Conservation (phyloP, 2,329 filamentous ascomycete species). For the Epichloe glyceriae region DNA sequence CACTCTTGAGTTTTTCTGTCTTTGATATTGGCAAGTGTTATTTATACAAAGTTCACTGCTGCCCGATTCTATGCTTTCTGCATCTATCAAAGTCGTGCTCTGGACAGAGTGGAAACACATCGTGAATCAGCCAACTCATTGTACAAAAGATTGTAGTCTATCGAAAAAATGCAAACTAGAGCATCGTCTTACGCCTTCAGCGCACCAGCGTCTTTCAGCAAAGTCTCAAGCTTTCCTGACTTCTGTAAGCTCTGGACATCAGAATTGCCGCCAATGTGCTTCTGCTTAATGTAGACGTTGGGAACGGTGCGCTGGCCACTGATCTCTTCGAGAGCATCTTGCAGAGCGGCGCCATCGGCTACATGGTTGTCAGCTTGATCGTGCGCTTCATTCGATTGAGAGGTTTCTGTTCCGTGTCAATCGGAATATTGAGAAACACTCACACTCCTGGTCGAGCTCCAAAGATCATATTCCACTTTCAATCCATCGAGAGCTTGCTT, state of each 20-base stretch:
- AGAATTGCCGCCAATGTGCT: constrained; percentile 96
- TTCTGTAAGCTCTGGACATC: constrained; percentile 54
- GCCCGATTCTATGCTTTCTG: neutral
- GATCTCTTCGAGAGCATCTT: constrained; percentile 69
- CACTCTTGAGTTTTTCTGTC: no score
- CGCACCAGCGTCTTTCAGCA: constrained; percentile 31
- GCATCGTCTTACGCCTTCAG: constrained; percentile 24
- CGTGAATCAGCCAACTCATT: constrained; percentile 1
- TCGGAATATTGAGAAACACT: constrained; percentile 28
- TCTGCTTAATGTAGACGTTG: constrained; percentile 82
- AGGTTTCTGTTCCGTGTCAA: no score
- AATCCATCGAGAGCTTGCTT: constrained; percentile 61
- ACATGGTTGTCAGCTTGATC: neutral
- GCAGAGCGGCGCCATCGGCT: constrained; percentile 76
- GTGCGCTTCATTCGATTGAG: neutral
- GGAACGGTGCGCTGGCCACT: constrained; percentile 80
- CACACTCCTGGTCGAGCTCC: constrained; percentile 66
- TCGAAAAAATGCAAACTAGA: neutral
- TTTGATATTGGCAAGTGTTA: neutral
- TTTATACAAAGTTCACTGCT: neutral
- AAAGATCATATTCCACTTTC: constrained; percentile 62
- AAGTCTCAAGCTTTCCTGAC: constrained; percentile 24
- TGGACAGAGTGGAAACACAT: neutral
- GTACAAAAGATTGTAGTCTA: neutral
- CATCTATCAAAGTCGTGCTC: constrained; percentile 4